phyloP scores from a whole-genome alignment of 2,329 filamentous ascomycete genomes.

The Colletotrichum truncatum region DNA sequence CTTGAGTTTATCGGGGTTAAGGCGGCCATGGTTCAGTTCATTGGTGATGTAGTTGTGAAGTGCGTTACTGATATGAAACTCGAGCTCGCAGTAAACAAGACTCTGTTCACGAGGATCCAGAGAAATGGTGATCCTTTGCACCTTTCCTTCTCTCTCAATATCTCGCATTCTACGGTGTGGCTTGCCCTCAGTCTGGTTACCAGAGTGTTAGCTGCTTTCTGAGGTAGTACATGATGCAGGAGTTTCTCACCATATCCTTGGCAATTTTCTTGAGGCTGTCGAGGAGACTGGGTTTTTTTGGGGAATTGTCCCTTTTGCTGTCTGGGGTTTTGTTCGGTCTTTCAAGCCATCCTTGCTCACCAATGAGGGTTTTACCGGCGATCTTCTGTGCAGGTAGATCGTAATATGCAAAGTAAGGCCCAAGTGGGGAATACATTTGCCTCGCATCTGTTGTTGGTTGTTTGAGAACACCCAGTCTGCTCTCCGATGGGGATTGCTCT shows the following conservation, averaged over 20 bases:
- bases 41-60: slow-evolving; percentile 61
- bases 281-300: slow-evolving; percentile 52
- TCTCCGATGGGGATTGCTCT: neutral
- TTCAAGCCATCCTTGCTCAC: slow-evolving; percentile 66
- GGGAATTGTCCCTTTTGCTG: slow-evolving; percentile 8
- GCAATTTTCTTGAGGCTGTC: slow-evolving; percentile 61
- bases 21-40: slow-evolving; percentile 64
- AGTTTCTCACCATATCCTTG: slow-evolving; percentile 59
- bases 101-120: slow-evolving; percentile 65
- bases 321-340: slow-evolving; percentile 44
- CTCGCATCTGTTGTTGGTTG: slow-evolving; percentile 30
- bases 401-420: slow-evolving; percentile 51
- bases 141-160: slow-evolving; percentile 35
- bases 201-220: neutral
- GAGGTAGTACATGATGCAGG: neutral
- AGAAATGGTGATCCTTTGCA: slow-evolving; percentile 54
- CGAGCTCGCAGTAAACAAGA: slow-evolving; percentile 67
- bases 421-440: slow-evolving; percentile 51
- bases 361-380: slow-evolving; percentile 62
- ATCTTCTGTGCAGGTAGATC: slow-evolving; percentile 48
- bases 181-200: slow-evolving; percentile 47
- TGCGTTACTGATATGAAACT: slow-evolving; percentile 61
- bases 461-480: slow-evolving; percentile 20
- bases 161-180: slow-evolving; percentile 42
- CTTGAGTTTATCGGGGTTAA: slow-evolving; percentile 60